Base-by-base conservation (phyloP, 176 grass and related monocot genomes). In the Ensete ventricosum region DNA sequence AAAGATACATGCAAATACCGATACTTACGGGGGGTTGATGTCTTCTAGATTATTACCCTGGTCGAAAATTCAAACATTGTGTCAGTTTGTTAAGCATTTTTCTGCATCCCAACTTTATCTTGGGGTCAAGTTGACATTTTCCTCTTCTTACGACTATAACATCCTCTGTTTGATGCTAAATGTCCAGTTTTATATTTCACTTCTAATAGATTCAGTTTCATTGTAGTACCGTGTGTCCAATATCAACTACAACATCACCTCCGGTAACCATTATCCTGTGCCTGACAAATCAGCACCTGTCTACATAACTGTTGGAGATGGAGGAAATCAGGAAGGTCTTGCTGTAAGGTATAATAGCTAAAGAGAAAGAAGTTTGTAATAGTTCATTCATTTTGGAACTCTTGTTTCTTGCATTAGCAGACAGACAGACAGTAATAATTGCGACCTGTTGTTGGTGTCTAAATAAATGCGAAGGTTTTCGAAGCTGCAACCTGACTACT, bases 301-400 rank as follows among this genome's bases (percentile, higher is more conserved):
- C 12, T 92, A 96, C 71, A 76, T 96, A 64, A 96, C 93, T 55
- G 87, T 96, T 14, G 93, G 93, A 23, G 93, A 92, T 70, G 90
- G 93, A 73, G 93, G 95, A 70, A 99, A 99, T 80, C 90, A 94
- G 67, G 95, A 98, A 87, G 95, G 95, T 1, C 95, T 94, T 68
- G 90, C 95, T 67, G 85, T 72, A 73, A 89, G 73, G 95, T 43
- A 43, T 43, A 6, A 43, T 43, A 6, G 34, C 34, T 43, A 43
- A 43, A 6, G 34, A 43, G 5, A 50, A 6, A 67, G 25, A 19
- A 49, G 21, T 11, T 62, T 49, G 14, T 7, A 34, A 29, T 29
- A 0, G 3, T 17, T 68, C 8, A 6, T 8, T 69, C 22, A 23
- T 23, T 69, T n/a, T 3, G 34, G 3, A 43, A 6, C 67, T 19